Base-by-base conservation (phyloP, 2,329 filamentous ascomycete genomes). In the Exophiala viscosa region DNA sequence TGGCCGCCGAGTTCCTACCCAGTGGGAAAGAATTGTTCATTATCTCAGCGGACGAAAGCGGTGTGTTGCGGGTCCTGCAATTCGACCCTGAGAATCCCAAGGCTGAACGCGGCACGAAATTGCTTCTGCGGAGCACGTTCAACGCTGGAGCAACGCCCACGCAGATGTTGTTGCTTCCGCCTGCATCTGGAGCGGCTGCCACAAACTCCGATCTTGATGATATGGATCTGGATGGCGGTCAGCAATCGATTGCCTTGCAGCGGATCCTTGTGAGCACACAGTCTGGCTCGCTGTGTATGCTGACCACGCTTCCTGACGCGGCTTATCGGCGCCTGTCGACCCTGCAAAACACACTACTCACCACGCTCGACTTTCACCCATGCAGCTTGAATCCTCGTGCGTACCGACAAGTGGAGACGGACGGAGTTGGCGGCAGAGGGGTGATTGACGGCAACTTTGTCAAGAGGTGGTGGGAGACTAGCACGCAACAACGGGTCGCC, bases 41-140 rank as follows among this genome's bases (percentile, higher is more conserved):
- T 59, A 76, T 96, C 36, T 86, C 88, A 5, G 84, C 87, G 10
- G 92, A 97, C 67, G 84, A 86, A 33, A 86, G 96, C 62, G 88
- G 88, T 57, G 90, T 93, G 62, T 71, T 99, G 36, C 90, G 96
- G 67, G 80, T 96, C 42, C 73, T 97, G 59, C 89, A 97, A 70
- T 99, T 93, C 65, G 91, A 97, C 65, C 93, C 93, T 0, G 92
- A 97, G 66, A 91, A 97, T 66, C 92, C 92, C 13, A 95, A 95
- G 74, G 95, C 90, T 5, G 83, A 96, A 32, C 88, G 92, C 52
- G 93, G 93, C 44, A 87, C 91, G 64, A 82, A 91, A 36, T 81
- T 99, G 18, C 80, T 99, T 6, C 89, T 92, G 69, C 85, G 88
- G 54, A 89, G 88, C 48, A 88, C 90, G 53, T 97, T 99, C 73